Evolutionary conservation across 106 monocot genomes (phyloP), one percentile per base, ranked within the genome.

Genomic region (Dendrobium officinale): DNA sequence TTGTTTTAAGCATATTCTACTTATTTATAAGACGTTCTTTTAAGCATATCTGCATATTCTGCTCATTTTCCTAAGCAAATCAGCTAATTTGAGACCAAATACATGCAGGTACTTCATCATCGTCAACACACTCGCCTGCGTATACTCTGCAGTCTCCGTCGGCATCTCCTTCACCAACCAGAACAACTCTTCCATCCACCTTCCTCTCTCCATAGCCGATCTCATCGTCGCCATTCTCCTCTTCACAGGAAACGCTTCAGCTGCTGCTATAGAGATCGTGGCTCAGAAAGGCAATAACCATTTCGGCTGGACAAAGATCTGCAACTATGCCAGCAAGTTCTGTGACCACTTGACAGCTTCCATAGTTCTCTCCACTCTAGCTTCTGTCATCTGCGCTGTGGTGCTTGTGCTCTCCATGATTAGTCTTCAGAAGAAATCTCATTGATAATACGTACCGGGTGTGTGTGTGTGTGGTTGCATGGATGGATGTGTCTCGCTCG

Each of bases 21-120:
- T 33, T 73, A 16, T 41, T 73, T 41, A 73, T 18, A 40, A 73
- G 26, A 15, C 31, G 9, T 37, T 37, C 37, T 37, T 37, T 3
- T 37, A 37, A 37, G 37, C 2, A 37, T 37, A 37, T 37, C 37
- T 37, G 37, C 37, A 37, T 37, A 37, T 3, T 37, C 37, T 37
- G 37, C 37, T 37, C 37, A 37, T 37, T 31, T 1, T 37, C 37
- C 37, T 37, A 37, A 37, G 37, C 37, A 37, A 37, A 37, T 37
- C 37, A 37, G 37, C 37, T 37, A 37, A 37, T 37, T 37, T 37
- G 37, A 37, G 37, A 37, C 37, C 37, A 37, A 37, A 0, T 37
- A 37, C 37, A 37, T 37, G 37, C 85, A 85, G 85, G 79, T 85
- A 85, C 73, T 85, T 85, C 78, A 79, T 85, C 79, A 66, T 85